These are phyloP conservation scores for Starmerella khaoyaiensis DNA, from an alignment of 805 yeast species.

Conservation along the genomic window DNA sequence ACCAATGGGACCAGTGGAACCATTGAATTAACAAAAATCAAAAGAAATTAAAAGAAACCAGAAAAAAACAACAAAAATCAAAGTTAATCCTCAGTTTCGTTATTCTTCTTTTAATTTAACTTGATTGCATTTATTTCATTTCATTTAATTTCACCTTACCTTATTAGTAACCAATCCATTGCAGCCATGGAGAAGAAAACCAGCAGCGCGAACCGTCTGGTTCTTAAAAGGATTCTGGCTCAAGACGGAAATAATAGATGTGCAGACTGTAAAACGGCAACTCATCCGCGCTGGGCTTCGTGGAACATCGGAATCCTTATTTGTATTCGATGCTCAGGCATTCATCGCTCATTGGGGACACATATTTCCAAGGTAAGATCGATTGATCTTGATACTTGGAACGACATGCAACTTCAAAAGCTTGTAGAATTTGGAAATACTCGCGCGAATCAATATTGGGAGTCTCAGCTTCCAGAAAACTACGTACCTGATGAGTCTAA, in stretches of 20 bases:
- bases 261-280: slow-evolving; percentile 80
- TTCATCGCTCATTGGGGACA: slow-evolving; percentile 90
- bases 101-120: no score
- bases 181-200: slow-evolving; percentile 20
- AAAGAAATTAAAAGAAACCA: no score
- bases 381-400: slow-evolving; percentile 93
- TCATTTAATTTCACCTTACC: no score
- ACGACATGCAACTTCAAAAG: slow-evolving; percentile 73
- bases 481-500: slow-evolving; percentile 74
- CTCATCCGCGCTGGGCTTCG: slow-evolving; percentile 95
- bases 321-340: slow-evolving; percentile 86
- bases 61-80: no score
- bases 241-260: slow-evolving; percentile 69
- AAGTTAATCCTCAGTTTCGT: no score
- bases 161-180: no score
- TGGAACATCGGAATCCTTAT: slow-evolving; percentile 90
- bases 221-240: slow-evolving; percentile 58
- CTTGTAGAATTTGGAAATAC: slow-evolving; percentile 81
- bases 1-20: no score
- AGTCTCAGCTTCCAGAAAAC: slow-evolving; percentile 52
- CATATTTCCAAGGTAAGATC: slow-evolving; percentile 88
- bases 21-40: no score
- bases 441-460: slow-evolving; percentile 75
- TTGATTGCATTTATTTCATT: not conserved
- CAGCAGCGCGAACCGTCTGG: slow-evolving; percentile 36